Conservation (phyloP, 352 stramenopile species). For the Globisporangium cylindrosporum region DNA sequence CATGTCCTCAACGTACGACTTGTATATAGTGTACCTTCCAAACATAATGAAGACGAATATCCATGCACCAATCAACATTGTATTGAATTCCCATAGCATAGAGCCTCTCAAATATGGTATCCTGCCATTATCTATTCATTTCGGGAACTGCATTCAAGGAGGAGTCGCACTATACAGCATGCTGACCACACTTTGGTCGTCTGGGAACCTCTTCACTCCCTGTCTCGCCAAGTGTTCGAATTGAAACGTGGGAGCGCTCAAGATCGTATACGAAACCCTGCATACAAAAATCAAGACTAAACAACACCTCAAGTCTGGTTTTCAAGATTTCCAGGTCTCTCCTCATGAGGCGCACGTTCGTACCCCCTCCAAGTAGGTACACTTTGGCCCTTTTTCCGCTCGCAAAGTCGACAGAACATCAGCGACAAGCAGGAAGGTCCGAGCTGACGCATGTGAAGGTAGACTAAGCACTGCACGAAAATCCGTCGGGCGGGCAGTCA, state of each 20-base stretch:
- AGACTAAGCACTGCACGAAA: neutral
- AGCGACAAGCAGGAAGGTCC: neutral
- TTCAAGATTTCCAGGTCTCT: neutral
- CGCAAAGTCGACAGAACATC: neutral
- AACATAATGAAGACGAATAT: too few species aligned
- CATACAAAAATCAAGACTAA: neutral
- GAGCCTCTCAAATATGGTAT: too few species aligned
- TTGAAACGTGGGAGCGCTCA: neutral
- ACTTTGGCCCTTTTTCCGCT: constrained; percentile 1
- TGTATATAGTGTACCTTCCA: too few species aligned
- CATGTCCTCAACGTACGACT: too few species aligned
- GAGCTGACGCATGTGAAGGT: neutral
- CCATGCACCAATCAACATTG: too few species aligned
- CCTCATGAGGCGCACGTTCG: neutral
- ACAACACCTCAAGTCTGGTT: neutral
- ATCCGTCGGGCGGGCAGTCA: too few species aligned
- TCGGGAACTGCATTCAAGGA: too few species aligned
- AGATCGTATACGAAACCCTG: neutral
- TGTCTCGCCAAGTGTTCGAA: neutral
- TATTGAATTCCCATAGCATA: too few species aligned
- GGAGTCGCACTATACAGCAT: too few species aligned
- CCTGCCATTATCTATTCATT: too few species aligned
- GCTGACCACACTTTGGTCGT: too few species aligned
- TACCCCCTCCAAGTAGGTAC: constrained; percentile 1
- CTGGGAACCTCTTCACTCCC: neutral